These are phyloP conservation scores for Chimonanthus salicifolius DNA, from an alignment of 164 flowering plant species.

Conservation along the genomic window DNA sequence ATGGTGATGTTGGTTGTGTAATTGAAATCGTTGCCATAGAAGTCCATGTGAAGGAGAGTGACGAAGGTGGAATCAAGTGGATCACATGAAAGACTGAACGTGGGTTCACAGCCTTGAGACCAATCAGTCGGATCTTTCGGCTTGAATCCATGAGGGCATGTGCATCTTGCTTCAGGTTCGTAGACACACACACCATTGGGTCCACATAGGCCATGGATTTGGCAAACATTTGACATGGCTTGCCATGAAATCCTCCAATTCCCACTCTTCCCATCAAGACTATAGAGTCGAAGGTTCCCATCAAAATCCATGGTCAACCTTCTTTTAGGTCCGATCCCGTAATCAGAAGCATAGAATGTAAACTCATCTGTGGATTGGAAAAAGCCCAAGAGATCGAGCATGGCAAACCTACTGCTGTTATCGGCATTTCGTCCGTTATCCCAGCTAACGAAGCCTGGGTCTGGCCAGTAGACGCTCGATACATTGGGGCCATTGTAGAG, in stretches of 20 bases:
- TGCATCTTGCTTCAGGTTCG: conserved; percentile 2
- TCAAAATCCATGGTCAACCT: conserved; percentile 17
- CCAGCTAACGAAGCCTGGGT: neutral
- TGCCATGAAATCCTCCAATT: conserved; percentile 16
- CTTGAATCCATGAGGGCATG: conserved; percentile 5
- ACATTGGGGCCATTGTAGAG: conserved; percentile 18
- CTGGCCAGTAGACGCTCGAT: conserved; percentile 33
- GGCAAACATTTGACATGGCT: neutral
- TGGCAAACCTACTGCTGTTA: conserved; percentile 12
- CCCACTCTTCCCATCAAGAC: conserved; percentile 2
- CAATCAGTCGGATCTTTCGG: conserved; percentile 12
- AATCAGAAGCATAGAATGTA: conserved; percentile 8
- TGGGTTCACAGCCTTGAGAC: conserved; percentile 27
- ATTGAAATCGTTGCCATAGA: conserved; percentile 10
- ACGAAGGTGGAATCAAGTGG: neutral
- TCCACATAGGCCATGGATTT: conserved; percentile 12
- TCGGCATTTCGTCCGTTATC: conserved; percentile 5
- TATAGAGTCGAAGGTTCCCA: conserved; percentile 17
- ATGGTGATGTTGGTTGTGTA: neutral
- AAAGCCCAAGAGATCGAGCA: conserved; percentile 8
- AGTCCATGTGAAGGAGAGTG: conserved; percentile 10
- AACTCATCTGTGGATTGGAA: conserved; percentile 10
- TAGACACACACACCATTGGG: conserved; percentile 1
- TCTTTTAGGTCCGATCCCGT: conserved; percentile 9
- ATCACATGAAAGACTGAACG: conserved; percentile 1